Evolutionary conservation across 306 rosid genomes (phyloP), one percentile per base, ranked within the genome.

Genomic region (Casuarina cunninghamiana): DNA sequence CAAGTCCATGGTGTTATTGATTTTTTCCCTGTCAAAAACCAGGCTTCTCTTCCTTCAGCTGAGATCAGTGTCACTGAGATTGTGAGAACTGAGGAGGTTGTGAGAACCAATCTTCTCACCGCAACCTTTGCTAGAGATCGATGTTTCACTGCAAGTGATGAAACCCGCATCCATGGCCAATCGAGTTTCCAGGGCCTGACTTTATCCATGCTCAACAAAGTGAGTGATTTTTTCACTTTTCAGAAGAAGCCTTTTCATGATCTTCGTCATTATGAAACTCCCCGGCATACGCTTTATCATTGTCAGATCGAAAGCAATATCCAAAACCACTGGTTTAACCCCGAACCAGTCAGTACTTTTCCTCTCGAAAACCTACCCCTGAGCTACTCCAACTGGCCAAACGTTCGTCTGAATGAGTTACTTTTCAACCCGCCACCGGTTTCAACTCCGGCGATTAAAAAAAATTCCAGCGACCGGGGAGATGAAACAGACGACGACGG

Each of bases 1-100:
- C 58, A 66, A 35, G 45, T 73, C 32, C 69, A 54, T n/a, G 53
- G 75, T 32, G 37, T 67, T 17, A 46, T 73, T 17, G 83, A 80
- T 53, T 80, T 10, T 45, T 5, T 74, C 13, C 75, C 75, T 0
- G 2, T 35, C 16, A 53, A 55, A 45, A 80, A 54, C 46, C 75
- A 32, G 2, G 15, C 41, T 10, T 2, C 42, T 46, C 5, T 45
- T 12, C 58, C 3, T 4, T 11, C 1, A 4, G 15, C 57, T 21
- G 38, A 43, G 45, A 49, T 60, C 8, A 42, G 69, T 41, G 39
- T 71, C 51, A 71, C 74, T 43, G 77, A 76, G 69, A 61, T 48
- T 26, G 35, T 70, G 45, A 57, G 63, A 50, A 76, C 74, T 37
- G 13, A 48, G 11, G 51, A 48, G 51, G 51, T 48, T 26, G 35